Evolutionary conservation across 805 yeast genomes (phyloP).

Genomic region (Suhomyces tanzawaensis): DNA sequence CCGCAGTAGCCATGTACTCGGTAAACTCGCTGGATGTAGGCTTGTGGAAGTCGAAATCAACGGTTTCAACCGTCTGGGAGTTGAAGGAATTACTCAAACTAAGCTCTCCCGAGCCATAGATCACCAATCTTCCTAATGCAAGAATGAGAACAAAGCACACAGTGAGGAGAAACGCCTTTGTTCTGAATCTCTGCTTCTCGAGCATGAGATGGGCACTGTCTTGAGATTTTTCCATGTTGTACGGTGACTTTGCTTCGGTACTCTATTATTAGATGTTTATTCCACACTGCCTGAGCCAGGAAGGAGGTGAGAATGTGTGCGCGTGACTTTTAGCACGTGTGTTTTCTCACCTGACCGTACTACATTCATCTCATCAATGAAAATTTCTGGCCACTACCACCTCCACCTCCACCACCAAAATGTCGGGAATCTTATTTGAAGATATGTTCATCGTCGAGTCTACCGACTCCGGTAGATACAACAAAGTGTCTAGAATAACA

Average conservation of each 20-base stretch:
- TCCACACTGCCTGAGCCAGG: too few species aligned
- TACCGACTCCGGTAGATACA: constrained; percentile 85
- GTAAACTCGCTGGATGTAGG: not conserved
- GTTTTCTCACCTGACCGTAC: too few species aligned
- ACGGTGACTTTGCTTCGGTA: too few species aligned
- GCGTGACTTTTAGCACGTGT: not conserved
- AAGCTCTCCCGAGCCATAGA: not conserved
- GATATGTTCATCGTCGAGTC: constrained; percentile 86
- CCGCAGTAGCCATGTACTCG: not conserved
- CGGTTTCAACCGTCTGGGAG: not conserved
- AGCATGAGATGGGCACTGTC: not conserved
- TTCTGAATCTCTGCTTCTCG: constrained; percentile 1
- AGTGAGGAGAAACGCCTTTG: constrained; percentile 1
- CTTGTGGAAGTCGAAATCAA: too few species aligned
- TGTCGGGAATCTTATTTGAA: constrained; percentile 76
- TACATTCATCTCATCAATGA: constrained; percentile 3
- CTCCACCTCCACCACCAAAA: constrained; percentile 9
- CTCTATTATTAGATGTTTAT: not conserved
- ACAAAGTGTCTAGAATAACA: constrained; percentile 84
- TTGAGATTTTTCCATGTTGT: not conserved
- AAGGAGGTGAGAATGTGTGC: not conserved
- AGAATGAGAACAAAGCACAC: not conserved
- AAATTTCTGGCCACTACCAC: constrained; percentile 1
- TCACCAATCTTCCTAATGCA: not conserved
- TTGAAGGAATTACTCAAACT: not conserved